Percentiles rank a stretch among this genome's conserved stretches.
These are phyloP conservation scores for Chalara sp. DNA, from an alignment of 2,329 filamentous ascomycete genomes.

Conservation along the genomic window DNA sequence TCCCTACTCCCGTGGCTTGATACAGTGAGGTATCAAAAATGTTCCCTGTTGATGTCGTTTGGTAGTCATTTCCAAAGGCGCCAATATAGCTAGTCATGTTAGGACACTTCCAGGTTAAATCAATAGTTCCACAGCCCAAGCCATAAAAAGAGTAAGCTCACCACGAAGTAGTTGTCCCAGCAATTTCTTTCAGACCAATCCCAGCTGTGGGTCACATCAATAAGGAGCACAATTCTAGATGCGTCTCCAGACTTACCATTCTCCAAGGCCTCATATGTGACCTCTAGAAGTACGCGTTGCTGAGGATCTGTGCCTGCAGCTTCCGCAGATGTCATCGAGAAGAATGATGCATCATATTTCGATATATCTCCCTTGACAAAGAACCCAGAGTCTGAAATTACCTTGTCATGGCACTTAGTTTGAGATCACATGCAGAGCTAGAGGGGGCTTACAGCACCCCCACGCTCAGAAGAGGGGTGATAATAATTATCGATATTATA, in stretches of 20 bases:
- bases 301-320: slow-evolving; percentile 22
- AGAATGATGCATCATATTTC: background rate
- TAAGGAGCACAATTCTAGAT: background rate
- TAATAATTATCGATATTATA: background rate
- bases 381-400: background rate
- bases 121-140: no score
- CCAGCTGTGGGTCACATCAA: background rate
- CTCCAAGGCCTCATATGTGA: slow-evolving; percentile 11
- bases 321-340: background rate
- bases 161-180: slow-evolving; percentile 17
- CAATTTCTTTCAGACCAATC: background rate
- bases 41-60: slow-evolving; percentile 2
- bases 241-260: slow-evolving; percentile 3
- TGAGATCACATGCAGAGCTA: no score
- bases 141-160: no score
- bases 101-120: slow-evolving; percentile 1
- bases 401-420: background rate
- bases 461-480: background rate
- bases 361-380: background rate
- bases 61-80: slow-evolving; percentile 2
- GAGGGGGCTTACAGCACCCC: background rate
- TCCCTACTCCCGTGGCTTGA: background rate
- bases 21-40: no score
- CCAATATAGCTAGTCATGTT: slow-evolving; percentile 19
- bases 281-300: slow-evolving; percentile 15